phyloP scores from a whole-genome alignment of 768 basidiomycete species.

The Lactarius deliciosus region DNA sequence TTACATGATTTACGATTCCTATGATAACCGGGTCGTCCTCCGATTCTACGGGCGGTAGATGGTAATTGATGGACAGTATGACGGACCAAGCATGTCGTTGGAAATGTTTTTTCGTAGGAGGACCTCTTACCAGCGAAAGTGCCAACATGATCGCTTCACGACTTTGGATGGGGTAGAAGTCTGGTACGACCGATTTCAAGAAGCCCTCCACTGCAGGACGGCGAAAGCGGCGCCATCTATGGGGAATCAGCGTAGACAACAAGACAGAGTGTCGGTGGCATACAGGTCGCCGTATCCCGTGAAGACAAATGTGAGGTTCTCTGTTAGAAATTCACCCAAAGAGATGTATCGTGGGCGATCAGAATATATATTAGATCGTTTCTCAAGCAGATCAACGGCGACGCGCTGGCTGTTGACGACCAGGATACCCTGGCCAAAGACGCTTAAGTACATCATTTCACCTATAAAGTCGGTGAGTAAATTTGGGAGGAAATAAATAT shows the following conservation, averaged over 20 bases:
- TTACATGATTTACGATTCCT: neutral
- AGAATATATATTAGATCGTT: neutral
- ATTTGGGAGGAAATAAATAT: neutral
- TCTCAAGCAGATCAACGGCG: neutral
- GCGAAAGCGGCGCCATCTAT: neutral
- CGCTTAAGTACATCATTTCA: neutral
- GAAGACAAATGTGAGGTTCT: neutral
- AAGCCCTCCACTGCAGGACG: neutral
- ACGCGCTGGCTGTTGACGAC: neutral
- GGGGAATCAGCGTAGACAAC: neutral
- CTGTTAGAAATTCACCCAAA: neutral
- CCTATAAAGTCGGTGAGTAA: neutral
- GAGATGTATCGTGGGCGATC: neutral
- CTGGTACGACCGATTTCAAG: neutral
- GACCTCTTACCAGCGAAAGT: conserved; percentile 34
- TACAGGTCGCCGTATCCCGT: neutral
- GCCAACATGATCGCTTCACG: neutral
- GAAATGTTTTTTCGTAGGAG: conserved; percentile 32
- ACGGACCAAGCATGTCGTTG: conserved; percentile 34
- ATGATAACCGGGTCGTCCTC: conserved; percentile 8
- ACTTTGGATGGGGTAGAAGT: neutral
- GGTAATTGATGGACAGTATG: conserved; percentile 29
- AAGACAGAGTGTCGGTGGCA: neutral
- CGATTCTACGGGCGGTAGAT: conserved; percentile 13
- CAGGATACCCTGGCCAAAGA: neutral